Percentiles rank a stretch among this genome's conserved stretches.
Evolutionary conservation across 768 basidiomycete species (phyloP).

Genomic region (Fistulinella prunicolor): DNA sequence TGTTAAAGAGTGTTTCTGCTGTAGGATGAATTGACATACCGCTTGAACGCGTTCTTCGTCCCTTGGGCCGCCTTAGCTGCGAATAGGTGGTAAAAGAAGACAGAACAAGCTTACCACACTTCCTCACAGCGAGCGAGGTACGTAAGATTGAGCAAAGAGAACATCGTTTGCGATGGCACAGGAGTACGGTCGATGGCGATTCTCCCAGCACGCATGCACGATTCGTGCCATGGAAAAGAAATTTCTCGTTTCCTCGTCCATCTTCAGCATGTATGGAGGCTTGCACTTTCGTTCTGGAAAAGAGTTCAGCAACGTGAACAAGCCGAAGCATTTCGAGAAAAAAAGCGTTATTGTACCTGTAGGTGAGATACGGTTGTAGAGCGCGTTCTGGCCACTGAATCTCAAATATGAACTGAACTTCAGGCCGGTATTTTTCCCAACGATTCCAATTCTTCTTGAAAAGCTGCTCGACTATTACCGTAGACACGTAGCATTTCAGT

Average conservation of each 20-base stretch:
- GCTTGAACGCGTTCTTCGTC: conserved; percentile 16
- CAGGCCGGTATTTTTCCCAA: conserved; percentile 7
- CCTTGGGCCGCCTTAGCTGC: conserved; percentile 4
- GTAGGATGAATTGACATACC: conserved; percentile 2
- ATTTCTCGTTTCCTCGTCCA: conserved; percentile 10
- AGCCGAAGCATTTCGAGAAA: not conserved
- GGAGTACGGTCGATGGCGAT: conserved; percentile 8
- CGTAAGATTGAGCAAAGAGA: conserved; percentile 14
- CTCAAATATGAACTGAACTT: conserved; percentile 13
- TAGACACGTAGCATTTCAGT: not conserved
- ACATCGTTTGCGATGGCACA: conserved; percentile 6
- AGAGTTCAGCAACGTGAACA: not conserved
- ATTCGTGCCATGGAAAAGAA: conserved; percentile 14
- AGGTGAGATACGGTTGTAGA: conserved; percentile 9
- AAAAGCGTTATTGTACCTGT: conserved; percentile 6
- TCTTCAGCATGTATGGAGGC: conserved; percentile 2
- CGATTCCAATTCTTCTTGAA: conserved; percentile 11
- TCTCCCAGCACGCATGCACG: conserved; percentile 15
- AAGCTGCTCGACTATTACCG: conserved; percentile 5
- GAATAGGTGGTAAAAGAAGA: not conserved
- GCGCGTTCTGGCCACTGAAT: conserved; percentile 11
- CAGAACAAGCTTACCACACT: conserved; percentile 4
- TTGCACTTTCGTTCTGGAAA: conserved; percentile 7
- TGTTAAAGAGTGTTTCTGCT: not conserved
- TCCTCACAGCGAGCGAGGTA: conserved; percentile 12